These are phyloP conservation scores for Ganoderma lingzhi DNA, from an alignment of 1,284 basidiomycete genomes.

Conservation along the genomic window DNA sequence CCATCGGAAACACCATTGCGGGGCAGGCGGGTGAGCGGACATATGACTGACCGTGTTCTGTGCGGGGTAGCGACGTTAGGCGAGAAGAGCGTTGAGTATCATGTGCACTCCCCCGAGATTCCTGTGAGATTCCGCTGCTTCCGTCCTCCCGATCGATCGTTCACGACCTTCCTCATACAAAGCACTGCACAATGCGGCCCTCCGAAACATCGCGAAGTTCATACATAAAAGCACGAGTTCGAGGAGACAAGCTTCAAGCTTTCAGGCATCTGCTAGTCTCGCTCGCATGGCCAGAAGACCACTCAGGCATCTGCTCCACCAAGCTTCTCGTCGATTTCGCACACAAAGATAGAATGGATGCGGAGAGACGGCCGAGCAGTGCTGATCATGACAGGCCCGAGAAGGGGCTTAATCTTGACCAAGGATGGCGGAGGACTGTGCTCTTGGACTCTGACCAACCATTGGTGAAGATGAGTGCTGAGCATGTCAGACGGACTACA, in stretches of 20 bases:
- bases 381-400: too few relatives aligned
- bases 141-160: conserved; percentile 7
- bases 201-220: conserved; percentile 5
- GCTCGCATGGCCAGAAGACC: not conserved
- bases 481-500: too few relatives aligned
- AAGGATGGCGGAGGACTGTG: too few relatives aligned
- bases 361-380: too few relatives aligned
- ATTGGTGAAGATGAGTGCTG: too few relatives aligned
- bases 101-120: conserved; percentile 17
- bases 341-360: not conserved
- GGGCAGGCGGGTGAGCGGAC: not conserved
- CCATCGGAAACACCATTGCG: not conserved
- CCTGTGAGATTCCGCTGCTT: not conserved
- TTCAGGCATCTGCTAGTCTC: not conserved
- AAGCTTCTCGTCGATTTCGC: not conserved
- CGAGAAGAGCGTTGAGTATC: conserved; percentile 18
- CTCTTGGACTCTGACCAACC: too few relatives aligned
- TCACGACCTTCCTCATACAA: not conserved
- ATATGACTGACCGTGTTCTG: not conserved
- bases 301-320: not conserved
- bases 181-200: not conserved
- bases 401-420: too few relatives aligned
- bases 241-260: conserved; percentile 12
- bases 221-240: not conserved
- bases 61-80: not conserved